Evolutionary conservation across 2,329 filamentous ascomycete species (phyloP).

Genomic region (Drechslerella stenobrocha): DNA sequence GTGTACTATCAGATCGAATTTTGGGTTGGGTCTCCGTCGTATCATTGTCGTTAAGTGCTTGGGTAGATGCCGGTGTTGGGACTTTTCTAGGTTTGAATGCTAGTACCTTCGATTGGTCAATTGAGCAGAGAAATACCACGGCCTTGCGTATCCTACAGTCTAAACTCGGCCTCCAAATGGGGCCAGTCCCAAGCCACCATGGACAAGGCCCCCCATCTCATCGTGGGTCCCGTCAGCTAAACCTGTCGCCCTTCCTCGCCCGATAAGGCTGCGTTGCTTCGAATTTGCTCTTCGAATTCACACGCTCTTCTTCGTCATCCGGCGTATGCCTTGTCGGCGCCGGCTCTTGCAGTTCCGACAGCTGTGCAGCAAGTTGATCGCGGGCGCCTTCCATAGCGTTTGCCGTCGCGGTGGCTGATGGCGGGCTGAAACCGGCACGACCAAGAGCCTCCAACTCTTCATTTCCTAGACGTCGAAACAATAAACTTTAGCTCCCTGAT

Average conservation of each 20-base stretch:
- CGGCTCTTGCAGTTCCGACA: conserved; percentile 77
- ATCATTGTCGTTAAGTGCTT: no score
- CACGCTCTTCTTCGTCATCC: conserved; percentile 67
- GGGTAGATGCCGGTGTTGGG: no score
- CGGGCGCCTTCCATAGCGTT: conserved; percentile 52
- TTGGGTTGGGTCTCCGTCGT: no score
- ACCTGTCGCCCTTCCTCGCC: conserved; percentile 82
- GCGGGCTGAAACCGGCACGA: conserved; percentile 28
- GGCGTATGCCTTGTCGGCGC: conserved; percentile 82
- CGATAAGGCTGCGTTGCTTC: conserved; percentile 76
- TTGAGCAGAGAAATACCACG: not conserved
- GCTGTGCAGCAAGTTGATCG: conserved; percentile 62
- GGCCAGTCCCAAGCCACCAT: no score
- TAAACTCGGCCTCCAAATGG: no score
- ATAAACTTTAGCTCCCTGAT: conserved; percentile 55
- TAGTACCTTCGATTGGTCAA: no score
- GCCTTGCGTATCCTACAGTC: no score
- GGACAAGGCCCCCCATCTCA: no score
- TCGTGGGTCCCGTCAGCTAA: conserved; percentile 60
- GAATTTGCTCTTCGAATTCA: conserved; percentile 83
- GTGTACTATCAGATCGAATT: no score
- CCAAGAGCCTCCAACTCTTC: conserved; percentile 44
- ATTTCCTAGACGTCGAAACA: conserved; percentile 41
- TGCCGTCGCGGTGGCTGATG: conserved; percentile 51
- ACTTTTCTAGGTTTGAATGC: no score